Evolutionary conservation across 2,329 filamentous ascomycete genomes (phyloP).

Genomic region (Eutypa lata): DNA sequence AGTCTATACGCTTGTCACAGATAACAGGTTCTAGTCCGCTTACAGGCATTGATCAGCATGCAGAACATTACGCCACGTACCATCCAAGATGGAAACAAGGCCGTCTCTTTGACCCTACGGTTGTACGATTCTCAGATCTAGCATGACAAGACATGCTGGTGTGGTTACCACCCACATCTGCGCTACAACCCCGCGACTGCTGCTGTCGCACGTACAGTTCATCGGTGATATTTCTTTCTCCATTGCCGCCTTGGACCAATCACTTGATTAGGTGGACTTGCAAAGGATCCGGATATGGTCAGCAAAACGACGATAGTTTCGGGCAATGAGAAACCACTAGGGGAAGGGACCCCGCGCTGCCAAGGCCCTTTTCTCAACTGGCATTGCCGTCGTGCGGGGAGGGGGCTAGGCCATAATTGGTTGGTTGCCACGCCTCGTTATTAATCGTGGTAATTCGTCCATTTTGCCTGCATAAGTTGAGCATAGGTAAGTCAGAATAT

Average conservation of each 20-base stretch:
- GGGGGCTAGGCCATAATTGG: background rate
- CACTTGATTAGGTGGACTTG: background rate
- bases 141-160: background rate
- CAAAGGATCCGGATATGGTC: background rate
- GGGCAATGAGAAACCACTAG: background rate
- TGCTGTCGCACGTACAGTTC: background rate
- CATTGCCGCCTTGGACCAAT: background rate
- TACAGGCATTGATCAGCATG: background rate
- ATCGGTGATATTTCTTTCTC: background rate
- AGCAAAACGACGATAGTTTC: background rate
- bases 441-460: background rate
- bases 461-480: background rate
- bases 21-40: background rate
- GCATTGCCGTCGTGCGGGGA: background rate
- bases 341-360: background rate
- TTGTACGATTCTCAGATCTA: background rate
- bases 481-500: background rate
- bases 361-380: background rate
- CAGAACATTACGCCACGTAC: background rate
- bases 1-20: no score
- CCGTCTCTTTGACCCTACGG: no score
- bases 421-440: background rate
- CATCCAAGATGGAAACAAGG: background rate
- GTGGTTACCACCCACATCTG: background rate
- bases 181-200: background rate